These are phyloP conservation scores for Scedosporium minutisporum DNA, from an alignment of 2,329 filamentous ascomycete genomes.

Conservation along the genomic window DNA sequence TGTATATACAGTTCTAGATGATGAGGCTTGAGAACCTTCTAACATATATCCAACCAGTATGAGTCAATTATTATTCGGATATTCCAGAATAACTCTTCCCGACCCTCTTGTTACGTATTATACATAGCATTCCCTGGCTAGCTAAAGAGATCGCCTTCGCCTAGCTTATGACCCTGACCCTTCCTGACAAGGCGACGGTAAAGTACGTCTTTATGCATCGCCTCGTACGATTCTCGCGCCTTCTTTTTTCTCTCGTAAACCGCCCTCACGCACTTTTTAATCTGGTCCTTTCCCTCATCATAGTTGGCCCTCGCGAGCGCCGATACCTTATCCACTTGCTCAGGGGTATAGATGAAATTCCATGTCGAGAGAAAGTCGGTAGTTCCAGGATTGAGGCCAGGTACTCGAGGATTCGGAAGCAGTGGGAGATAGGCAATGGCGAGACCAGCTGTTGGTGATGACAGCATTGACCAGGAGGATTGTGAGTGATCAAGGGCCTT, in stretches of 20 bases:
- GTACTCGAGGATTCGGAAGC: conserved; percentile 68
- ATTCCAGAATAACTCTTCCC: neutral
- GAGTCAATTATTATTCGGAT: neutral
- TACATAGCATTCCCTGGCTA: neutral
- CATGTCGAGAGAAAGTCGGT: conserved; percentile 89
- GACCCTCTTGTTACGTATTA: neutral
- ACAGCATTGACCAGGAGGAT: conserved; percentile 52
- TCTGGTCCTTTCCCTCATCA: conserved; percentile 67
- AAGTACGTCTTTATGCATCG: conserved; percentile 25
- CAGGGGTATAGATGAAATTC: conserved; percentile 94
- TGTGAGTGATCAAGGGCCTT: conserved; percentile 47
- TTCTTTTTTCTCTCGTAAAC: conserved; percentile 89
- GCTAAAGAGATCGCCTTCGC: conserved; percentile 58
- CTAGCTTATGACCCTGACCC: conserved; percentile 43
- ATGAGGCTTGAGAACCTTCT: no score
- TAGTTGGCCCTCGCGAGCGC: conserved; percentile 80
- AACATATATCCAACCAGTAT: neutral
- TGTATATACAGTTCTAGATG: neutral
- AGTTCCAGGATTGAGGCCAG: conserved; percentile 71
- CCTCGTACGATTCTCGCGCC: conserved; percentile 46
- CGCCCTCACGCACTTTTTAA: conserved; percentile 68
- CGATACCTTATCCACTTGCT: conserved; percentile 80
- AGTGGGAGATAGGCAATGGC: conserved; percentile 87
- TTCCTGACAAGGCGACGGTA: conserved; percentile 37
- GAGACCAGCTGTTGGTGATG: conserved; percentile 64